Evolutionary conservation across 2,329 filamentous ascomycete species (phyloP), one percentile per base, ranked within the genome.

Genomic region (Aspergillus luchuensis): DNA sequence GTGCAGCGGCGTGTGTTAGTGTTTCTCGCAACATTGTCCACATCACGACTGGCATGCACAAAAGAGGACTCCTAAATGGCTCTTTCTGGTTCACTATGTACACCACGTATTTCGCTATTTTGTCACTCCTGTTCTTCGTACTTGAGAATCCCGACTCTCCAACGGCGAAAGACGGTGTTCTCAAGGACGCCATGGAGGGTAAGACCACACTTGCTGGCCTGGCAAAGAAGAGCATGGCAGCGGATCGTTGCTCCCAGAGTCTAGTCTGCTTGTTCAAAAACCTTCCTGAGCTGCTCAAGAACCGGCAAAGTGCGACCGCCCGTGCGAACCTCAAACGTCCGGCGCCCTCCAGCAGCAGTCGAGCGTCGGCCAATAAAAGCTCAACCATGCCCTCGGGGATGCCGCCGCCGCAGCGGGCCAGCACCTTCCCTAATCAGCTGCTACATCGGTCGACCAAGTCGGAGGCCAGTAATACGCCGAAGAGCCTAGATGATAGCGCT

Each of bases 171-270:
- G 92, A 96, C 63, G 75, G 77, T 21, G 89, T 97, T 21, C 80
- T 97, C 61, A 89, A 89, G 56, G 94, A 98, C 77, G 94, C 93
- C 0, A 84, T 88, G 62, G 90, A 92, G 64, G 95, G 94, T 17
- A 91, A 91, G 71, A 89, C 94, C 65, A 91, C 93, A 63, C 85
- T 98, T 62, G 86, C 88, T 54, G 88, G 87, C 15, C 83, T 98
- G 60, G 90, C 92, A 2, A 88, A 90, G 69, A 89, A 90, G 69
- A 97, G 92, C 71, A 84, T 96, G 82, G 92, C 93, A 38, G 95
- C 95, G 3, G 92, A 97, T 72, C 84, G 91, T 63, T 95, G 96
- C 70, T 91, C 91, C 1, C 84, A 82, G 49, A 89, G 91, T 43
- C 82, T 99, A 28, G 85, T 87, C 72, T 83, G 83, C 52, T 83